Percentiles rank a stretch among this genome's conserved stretches.
These are phyloP conservation scores for Cicer judaicum DNA, from an alignment of 306 rosid genomes.

Conservation along the genomic window DNA sequence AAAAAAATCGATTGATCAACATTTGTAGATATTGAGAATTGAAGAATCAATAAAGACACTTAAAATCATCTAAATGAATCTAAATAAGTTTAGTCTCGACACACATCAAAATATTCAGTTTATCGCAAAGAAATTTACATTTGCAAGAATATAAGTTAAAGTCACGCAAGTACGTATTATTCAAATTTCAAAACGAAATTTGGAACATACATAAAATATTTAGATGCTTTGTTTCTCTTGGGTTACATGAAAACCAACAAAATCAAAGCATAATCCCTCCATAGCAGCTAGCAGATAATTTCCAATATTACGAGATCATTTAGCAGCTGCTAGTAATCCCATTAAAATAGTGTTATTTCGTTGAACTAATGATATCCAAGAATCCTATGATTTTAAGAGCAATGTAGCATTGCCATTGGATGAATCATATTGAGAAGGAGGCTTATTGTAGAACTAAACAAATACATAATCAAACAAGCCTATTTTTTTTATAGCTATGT, in stretches of 20 bases:
- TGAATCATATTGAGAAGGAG: slow-evolving; percentile 47
- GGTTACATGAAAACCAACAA: too few relatives aligned
- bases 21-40: too few relatives aligned
- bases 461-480: slow-evolving; percentile 55
- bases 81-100: too few relatives aligned
- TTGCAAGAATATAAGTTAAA: not conserved
- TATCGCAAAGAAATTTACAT: too few relatives aligned
- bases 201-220: not conserved
- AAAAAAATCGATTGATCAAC: too few relatives aligned
- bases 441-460: slow-evolving; percentile 74
- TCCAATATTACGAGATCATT: too few relatives aligned
- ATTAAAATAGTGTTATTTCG: slow-evolving; percentile 45
- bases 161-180: not conserved
- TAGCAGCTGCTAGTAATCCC: slow-evolving; percentile 58
- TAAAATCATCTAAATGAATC: too few relatives aligned
- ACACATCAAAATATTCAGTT: too few relatives aligned
- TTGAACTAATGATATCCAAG: slow-evolving; percentile 46
- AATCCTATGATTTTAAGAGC: slow-evolving; percentile 47
- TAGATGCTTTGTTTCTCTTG: too few relatives aligned
- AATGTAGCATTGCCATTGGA: not conserved
- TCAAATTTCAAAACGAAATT: not conserved
- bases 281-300: too few relatives aligned
- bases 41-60: too few relatives aligned
- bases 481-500: slow-evolving; percentile 52
- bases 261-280: too few relatives aligned